Evolutionary conservation across 495 filamentous ascomycete species (phyloP).

Genomic region (Platismatia glauca): DNA sequence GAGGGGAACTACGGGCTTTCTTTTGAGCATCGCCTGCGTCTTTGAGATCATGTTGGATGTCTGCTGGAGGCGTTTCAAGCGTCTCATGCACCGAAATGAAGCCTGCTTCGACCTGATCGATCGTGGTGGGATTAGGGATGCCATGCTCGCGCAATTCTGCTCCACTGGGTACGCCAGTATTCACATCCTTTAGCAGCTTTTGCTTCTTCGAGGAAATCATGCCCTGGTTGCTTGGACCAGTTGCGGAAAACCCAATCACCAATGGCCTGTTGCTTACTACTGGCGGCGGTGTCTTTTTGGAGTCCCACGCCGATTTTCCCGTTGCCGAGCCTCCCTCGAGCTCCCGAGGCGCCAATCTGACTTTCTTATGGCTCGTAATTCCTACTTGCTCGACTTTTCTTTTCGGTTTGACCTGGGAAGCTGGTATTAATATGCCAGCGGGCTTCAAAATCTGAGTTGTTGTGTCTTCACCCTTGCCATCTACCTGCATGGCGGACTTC

Average conservation of each 20-base stretch:
- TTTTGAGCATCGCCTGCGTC: neutral
- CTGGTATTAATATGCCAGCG: neutral
- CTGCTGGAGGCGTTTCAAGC: neutral
- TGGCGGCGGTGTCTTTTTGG: neutral
- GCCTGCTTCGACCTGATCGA: neutral
- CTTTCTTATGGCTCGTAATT: neutral
- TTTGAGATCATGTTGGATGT: neutral
- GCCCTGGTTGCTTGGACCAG: constrained; percentile 30
- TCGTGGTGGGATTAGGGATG: too few species aligned
- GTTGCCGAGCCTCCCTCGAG: neutral
- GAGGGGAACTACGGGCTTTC: neutral
- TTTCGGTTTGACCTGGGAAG: neutral
- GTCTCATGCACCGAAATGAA: neutral
- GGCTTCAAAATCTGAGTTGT: neutral
- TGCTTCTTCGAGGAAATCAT: constrained; percentile 11
- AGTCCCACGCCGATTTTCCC: neutral
- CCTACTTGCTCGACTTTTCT: neutral
- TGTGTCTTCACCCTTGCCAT: neutral
- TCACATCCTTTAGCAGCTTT: neutral
- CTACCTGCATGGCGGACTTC: neutral
- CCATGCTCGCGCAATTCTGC: neutral
- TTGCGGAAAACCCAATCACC: constrained; percentile 25
- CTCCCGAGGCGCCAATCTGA: neutral
- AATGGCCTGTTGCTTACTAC: constrained; percentile 15
- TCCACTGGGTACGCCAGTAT: neutral